Percentiles rank a stretch among this genome's conserved stretches.
Evolutionary conservation across 108 stramenopile species (phyloP).

Genomic region (Schizochytrium sp.): DNA sequence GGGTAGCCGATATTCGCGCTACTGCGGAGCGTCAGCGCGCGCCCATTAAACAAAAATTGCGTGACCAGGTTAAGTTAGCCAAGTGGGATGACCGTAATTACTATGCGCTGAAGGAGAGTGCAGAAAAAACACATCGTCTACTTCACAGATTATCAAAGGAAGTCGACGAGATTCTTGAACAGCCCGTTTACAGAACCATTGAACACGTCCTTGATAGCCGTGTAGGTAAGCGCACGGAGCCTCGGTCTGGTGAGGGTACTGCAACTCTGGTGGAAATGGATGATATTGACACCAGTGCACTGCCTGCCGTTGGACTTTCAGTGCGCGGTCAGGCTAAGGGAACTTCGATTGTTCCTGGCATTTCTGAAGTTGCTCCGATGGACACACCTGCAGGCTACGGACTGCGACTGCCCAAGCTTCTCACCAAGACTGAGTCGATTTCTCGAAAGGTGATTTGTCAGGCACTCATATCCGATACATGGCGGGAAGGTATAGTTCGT

Average conservation of each 20-base stretch:
- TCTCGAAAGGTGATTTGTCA: background rate
- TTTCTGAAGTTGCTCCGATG: background rate
- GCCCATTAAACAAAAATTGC: slow-evolving; percentile 86
- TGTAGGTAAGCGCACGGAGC: slow-evolving; percentile 65
- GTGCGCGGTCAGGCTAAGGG: background rate
- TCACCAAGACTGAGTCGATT: background rate
- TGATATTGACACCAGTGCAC: background rate
- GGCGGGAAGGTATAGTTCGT: background rate
- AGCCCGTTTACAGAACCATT: slow-evolving; percentile 77
- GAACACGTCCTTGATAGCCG: slow-evolving; percentile 81
- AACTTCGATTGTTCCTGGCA: background rate
- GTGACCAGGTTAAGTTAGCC: slow-evolving; percentile 92
- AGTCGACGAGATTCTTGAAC: slow-evolving; percentile 84
- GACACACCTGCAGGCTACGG: slow-evolving; percentile 49
- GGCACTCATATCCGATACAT: background rate
- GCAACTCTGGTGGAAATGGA: slow-evolving; percentile 42
- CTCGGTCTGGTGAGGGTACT: slow-evolving; percentile 65
- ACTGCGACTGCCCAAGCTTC: slow-evolving; percentile 48
- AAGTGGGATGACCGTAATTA: slow-evolving; percentile 98
- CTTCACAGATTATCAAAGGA: slow-evolving; percentile 84
- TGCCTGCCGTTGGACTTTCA: background rate
- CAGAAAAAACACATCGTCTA: slow-evolving; percentile 90
- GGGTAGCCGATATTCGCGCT: background rate
- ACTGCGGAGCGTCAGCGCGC: slow-evolving; percentile 7
- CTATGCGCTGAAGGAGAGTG: slow-evolving; percentile 90